Evolutionary conservation across 306 rosid genomes (phyloP).

Genomic region (Adenanthera pavonina): DNA sequence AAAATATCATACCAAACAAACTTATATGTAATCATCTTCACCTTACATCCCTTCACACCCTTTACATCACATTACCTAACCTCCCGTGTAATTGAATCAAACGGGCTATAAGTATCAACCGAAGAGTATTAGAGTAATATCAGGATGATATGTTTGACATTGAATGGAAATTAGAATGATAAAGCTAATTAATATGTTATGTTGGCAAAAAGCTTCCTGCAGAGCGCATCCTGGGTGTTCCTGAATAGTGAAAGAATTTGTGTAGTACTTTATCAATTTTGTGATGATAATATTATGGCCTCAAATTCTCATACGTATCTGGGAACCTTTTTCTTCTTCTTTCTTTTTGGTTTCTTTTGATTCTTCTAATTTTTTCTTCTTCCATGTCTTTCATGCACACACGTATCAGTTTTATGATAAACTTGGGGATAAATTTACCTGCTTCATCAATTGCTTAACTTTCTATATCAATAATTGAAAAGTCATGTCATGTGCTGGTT

Average conservation of each 20-base stretch:
- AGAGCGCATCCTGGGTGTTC: not conserved
- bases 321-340: not conserved
- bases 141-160: not conserved
- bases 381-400: not conserved
- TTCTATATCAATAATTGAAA: not conserved
- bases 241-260: conserved; percentile 12
- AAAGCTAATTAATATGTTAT: not conserved
- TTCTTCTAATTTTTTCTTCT: not conserved
- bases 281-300: not conserved
- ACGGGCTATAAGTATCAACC: not conserved
- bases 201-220: not conserved
- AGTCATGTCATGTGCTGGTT: not conserved
- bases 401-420: not conserved
- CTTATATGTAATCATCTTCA: too few species aligned
- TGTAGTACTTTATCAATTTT: not conserved
- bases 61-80: too few species aligned
- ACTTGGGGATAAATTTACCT: not conserved
- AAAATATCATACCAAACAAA: too few species aligned
- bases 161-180: not conserved
- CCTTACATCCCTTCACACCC: too few species aligned
- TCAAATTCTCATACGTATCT: not conserved
- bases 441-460: not conserved
- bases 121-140: not conserved
- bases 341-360: not conserved
- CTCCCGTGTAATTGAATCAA: too few species aligned